Conservation (phyloP, 2,329 filamentous ascomycete genomes). For the Metarhizium sp. region DNA sequence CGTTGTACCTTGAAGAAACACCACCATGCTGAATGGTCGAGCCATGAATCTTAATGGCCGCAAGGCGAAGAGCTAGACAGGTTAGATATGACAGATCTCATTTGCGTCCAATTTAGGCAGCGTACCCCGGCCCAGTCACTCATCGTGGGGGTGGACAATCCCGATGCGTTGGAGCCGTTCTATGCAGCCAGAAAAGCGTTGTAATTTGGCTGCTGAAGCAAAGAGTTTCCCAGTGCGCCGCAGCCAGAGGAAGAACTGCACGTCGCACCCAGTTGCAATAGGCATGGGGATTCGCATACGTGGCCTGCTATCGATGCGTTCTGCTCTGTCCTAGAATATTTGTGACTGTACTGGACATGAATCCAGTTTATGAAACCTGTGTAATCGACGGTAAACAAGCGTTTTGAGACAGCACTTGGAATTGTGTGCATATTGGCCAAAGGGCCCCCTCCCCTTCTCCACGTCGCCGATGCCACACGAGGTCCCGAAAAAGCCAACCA, state of each 20-base stretch:
- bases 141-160: conserved; percentile 14
- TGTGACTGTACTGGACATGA: background rate
- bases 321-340: too few species aligned
- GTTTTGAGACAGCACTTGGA: background rate
- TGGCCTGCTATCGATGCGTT: background rate
- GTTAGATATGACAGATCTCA: conserved; percentile 18
- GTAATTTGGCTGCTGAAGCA: background rate
- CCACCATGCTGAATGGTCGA: conserved; percentile 6
- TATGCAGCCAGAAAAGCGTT: conserved; percentile 6
- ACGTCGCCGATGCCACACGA: background rate
- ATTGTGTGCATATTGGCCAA: background rate
- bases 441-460: background rate
- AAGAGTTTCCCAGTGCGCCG: background rate
- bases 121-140: conserved; percentile 8
- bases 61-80: conserved; percentile 6
- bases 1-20: background rate
- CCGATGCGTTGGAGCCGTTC: conserved; percentile 18
- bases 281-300: background rate
- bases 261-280: background rate
- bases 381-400: background rate
- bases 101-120: conserved; percentile 12
- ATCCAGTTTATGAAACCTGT: background rate
- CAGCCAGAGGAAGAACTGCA: background rate
- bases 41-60: conserved; percentile 6
- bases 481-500: background rate